These are phyloP conservation scores for Micractinium sp. DNA, from an alignment of 139 green algal genomes.

Conservation along the genomic window DNA sequence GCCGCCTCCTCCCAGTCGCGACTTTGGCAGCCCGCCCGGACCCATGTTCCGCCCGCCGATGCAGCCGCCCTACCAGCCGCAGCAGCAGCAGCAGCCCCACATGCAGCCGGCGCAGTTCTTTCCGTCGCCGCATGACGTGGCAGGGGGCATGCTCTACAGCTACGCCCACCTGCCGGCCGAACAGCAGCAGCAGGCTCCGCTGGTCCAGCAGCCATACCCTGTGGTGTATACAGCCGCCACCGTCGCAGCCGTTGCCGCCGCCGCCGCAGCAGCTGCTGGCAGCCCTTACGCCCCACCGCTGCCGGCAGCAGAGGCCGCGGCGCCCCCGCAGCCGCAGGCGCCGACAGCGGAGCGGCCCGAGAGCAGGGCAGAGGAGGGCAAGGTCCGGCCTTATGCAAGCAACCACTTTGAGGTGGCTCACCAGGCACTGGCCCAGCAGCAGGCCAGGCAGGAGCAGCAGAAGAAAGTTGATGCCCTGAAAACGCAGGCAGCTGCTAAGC, in stretches of 20 bases:
- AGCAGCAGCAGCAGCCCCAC: background rate
- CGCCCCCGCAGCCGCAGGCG: too few species aligned
- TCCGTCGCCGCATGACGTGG: too few species aligned
- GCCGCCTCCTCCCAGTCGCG: background rate
- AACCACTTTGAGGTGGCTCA: background rate
- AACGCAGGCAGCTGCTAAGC: background rate
- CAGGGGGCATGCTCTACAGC: too few species aligned
- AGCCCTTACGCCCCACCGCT: background rate
- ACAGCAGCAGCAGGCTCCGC: background rate
- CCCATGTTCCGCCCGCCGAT: background rate
- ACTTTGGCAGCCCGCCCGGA: background rate
- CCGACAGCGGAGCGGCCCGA: background rate
- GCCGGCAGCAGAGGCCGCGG: background rate
- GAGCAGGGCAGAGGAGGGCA: background rate
- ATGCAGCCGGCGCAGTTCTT: too few species aligned
- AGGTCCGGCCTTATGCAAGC: background rate
- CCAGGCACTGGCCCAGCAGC: background rate
- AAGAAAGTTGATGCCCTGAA: background rate
- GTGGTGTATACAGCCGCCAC: background rate
- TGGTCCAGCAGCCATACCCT: background rate
- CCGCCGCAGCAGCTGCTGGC: background rate
- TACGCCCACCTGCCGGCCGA: background rate
- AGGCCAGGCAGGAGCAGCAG: background rate
- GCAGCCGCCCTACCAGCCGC: background rate
- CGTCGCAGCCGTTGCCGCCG: background rate